Evolutionary conservation across 2,329 filamentous ascomycete genomes (phyloP), one percentile per base, ranked within the genome.

Genomic region (Mollisiaceae sp.): DNA sequence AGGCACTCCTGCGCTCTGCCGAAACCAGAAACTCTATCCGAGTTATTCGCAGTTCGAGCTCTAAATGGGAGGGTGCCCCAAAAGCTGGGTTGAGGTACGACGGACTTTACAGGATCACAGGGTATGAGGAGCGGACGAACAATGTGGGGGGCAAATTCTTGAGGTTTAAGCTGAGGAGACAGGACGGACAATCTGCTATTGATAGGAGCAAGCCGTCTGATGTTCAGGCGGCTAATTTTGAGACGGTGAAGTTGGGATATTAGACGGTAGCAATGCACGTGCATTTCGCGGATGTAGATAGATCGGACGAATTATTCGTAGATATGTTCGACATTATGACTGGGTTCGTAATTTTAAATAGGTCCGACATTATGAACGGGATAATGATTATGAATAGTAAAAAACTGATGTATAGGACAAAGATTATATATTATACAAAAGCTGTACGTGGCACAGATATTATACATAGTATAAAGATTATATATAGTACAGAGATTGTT

Each of bases 41-140:
- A 18, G 60, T 62, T n/a, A 8, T 62, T 2, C 38, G 60, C 14
- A 57, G 8, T 1, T 9, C 6, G 27, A 18, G 15, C 1, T 54
- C 50, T 1, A 43, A 27, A 6, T 62, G 52, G 52, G 15, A 18
- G 1, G 9, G 41, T 1, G 22, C 32, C 15, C 60, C 52, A 1
- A 38, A 20, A 27, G 60, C 38, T 15, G 52, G 60, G 22, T 18
- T 62, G 18, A 14, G 60, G 0, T 62, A 62, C 8, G 52, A 62
- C 39, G 52, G 60, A 5, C 27, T 62, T 14, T 62, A 57, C 24
- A 24, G 4, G 14, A 38, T 55, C 1, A 39, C 55, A 9, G 39
- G 47, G 3, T 47, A 11, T 3, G 9, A 22, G 18, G 12, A 36
- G 9, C 35, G 12, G 14, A 35, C 9, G 8, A 62, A 62, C 43